Evolutionary conservation across 306 rosid species (phyloP), one percentile per base, ranked within the genome.

Genomic region (Acacia acuminata): DNA sequence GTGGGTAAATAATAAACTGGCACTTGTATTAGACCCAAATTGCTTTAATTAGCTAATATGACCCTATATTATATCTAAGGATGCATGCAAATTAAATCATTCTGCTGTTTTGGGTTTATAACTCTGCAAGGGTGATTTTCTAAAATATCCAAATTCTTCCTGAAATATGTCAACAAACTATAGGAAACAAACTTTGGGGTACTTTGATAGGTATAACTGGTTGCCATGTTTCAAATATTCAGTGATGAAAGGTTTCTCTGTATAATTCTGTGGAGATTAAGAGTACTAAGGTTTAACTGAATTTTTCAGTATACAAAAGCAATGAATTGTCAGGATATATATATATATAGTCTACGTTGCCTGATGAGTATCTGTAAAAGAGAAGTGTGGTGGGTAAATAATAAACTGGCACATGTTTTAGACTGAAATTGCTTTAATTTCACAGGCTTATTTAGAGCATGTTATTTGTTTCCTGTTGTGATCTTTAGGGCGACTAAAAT

Each of bases 401-500:
- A 15, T 72, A 10, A 74, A 50, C 12, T 65, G 66, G 34, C 3
- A 16, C 43, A n/a, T 25, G 27, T 24, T 42, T 19, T 45, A 7
- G 73, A 60, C 11, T 15, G 7, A 61, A 24, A 47, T 72, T 45
- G 40, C 30, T 30, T 14, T 66, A 68, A 24, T 44, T 71, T 71
- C 56, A 44, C 58, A 45, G 38, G 10, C 42, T 38, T 38, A 38
- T 71, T 45, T 14, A 43, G 76, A 22, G 38, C 32, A 24, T 24
- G 58, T 71, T 44, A 34, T 45, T 44, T 44, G 75, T 43, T n/a
- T 11, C 30, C 27, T 63, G 14, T 0, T 53, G 2, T 53, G 44
- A 78, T 45, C 69, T 44, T 7, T 51, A 78, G 81, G 80, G 64
- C 56, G 55, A 78, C 71, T 61, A 78, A 82, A 38, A 47, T 38